Evolutionary conservation across 352 stramenopile genomes (phyloP).

Genomic region (Phytophthora colocasiae): DNA sequence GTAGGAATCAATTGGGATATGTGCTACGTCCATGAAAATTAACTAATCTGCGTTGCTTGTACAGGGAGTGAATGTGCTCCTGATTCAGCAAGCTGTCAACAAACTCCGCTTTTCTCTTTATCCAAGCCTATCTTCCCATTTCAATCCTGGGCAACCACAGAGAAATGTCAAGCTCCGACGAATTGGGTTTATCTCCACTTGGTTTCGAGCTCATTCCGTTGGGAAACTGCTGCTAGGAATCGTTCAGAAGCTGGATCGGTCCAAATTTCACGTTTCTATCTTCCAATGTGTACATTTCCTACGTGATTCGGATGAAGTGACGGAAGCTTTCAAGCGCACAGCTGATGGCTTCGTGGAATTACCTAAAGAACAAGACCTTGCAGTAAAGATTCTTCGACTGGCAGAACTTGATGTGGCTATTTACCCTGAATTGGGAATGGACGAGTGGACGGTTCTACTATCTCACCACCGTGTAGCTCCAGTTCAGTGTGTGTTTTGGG

Average conservation of each 20-base stretch:
- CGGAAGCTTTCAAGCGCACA: conserved; percentile 40
- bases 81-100: conserved; percentile 46
- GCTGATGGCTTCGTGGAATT: conserved; percentile 64
- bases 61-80: conserved; percentile 44
- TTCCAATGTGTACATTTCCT: conserved; percentile 69
- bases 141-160: background rate
- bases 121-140: conserved; percentile 40
- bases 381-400: conserved; percentile 45
- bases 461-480: conserved; percentile 77
- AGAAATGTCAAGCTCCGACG: conserved; percentile 21
- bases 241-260: conserved; percentile 57
- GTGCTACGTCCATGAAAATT: background rate
- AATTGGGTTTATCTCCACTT: conserved; percentile 69
- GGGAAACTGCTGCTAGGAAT: conserved; percentile 69
- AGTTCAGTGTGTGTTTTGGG: conserved; percentile 88
- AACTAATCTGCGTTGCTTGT: background rate
- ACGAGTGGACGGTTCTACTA: conserved; percentile 72
- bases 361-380: conserved; percentile 38
- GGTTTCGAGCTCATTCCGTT: conserved; percentile 73
- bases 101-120: conserved; percentile 40
- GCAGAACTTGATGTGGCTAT: conserved; percentile 79
- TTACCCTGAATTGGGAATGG: conserved; percentile 88
- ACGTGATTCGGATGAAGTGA: conserved; percentile 51
- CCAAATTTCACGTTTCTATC: conserved; percentile 58
- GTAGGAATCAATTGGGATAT: conserved; percentile 15